A percentile compares a stretch with the other conserved stretches of the same genome.
Evolutionary conservation across 1,139 yeast genomes (phyloP).

Genomic region (Taphrina betulina): DNA sequence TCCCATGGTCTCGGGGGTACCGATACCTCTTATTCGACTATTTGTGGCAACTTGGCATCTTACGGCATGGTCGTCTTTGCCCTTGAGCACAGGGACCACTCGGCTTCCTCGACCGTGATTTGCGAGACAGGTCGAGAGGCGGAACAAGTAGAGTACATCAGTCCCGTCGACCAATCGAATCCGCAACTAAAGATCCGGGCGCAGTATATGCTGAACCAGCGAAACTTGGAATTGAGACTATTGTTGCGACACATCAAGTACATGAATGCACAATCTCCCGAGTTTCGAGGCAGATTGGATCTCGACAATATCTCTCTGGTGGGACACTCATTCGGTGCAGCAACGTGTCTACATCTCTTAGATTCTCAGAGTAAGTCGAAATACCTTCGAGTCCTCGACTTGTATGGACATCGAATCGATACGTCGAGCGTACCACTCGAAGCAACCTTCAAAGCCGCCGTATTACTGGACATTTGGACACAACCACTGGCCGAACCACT

Average conservation of each 20-base stretch:
- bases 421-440: neutral
- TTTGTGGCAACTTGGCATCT: conserved; percentile 39
- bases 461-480: conserved; percentile 13
- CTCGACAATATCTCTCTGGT: neutral
- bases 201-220: conserved; percentile 2
- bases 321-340: conserved; percentile 17
- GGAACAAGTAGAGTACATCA: conserved; percentile 1
- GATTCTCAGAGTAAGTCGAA: neutral
- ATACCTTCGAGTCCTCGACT: neutral
- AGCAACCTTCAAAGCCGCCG: neutral
- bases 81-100: conserved; percentile 38
- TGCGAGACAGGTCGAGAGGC: conserved; percentile 4
- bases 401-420: neutral
- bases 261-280: neutral
- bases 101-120: conserved; percentile 37
- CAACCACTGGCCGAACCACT: conserved; percentile 2
- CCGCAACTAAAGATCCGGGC: neutral
- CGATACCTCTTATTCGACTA: conserved; percentile 38
- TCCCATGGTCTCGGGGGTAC: conserved; percentile 40
- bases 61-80: conserved; percentile 38
- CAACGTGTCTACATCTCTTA: conserved; percentile 8
- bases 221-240: neutral
- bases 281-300: neutral
- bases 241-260: neutral
- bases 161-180: neutral